Conservation (phyloP, 1,284 basidiomycete species). For the Amylostereum areolatum region DNA sequence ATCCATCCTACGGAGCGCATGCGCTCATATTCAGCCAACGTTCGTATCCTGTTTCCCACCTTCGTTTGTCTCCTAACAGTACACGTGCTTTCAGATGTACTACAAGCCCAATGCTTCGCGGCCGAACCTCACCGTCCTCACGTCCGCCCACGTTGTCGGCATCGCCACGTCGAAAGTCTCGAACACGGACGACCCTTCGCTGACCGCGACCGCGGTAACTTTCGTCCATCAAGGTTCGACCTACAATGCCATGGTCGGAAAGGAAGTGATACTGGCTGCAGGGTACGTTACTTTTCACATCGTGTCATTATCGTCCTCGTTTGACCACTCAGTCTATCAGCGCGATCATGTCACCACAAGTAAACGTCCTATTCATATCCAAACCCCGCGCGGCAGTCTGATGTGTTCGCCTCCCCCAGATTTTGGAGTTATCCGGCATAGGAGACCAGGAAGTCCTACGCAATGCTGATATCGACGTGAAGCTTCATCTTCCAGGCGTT, state of each 20-base stretch:
- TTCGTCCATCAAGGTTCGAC: conserved; percentile 19
- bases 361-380: background rate
- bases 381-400: conserved; percentile 19
- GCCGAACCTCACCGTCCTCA: conserved; percentile 17
- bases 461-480: conserved; percentile 29
- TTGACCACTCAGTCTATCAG: background rate
- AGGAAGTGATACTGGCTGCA: conserved; percentile 37
- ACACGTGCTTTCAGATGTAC: conserved; percentile 11
- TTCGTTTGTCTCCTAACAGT: no score
- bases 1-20: background rate
- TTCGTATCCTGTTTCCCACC: background rate
- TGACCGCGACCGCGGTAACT: conserved; percentile 18
- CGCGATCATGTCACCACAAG: background rate
- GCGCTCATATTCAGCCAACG: conserved; percentile 1
- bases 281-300: conserved; percentile 20
- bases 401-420: conserved; percentile 32
- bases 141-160: conserved; percentile 13
- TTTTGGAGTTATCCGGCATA: conserved; percentile 47
- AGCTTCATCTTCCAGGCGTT: conserved; percentile 40
- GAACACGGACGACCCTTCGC: background rate
- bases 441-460: conserved; percentile 35
- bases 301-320: background rate
- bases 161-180: conserved; percentile 5
- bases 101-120: conserved; percentile 15
- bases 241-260: conserved; percentile 14